Conservation (phyloP, 371 early-diverging fungal genomes). For the Rhizopus microsporus region DNA sequence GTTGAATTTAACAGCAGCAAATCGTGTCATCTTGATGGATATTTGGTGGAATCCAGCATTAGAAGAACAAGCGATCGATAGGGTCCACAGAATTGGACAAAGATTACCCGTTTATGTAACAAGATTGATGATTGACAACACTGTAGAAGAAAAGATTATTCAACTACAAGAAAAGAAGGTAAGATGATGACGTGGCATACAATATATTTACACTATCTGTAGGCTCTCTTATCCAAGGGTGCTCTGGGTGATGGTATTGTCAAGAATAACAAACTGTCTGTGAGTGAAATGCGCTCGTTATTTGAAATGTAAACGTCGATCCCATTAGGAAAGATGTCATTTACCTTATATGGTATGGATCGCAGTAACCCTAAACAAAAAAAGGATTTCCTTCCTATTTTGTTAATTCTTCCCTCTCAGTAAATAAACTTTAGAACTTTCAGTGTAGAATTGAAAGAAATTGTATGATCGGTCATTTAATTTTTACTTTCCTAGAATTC, state of each 20-base stretch:
- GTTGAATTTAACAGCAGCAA: slow-evolving; percentile 74
- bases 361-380: too few relatives aligned
- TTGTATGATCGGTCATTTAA: too few relatives aligned
- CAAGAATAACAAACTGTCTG: slow-evolving; percentile 41
- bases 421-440: too few relatives aligned
- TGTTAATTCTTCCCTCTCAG: too few relatives aligned
- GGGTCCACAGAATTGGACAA: slow-evolving; percentile 88
- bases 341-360: too few relatives aligned
- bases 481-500: too few relatives aligned
- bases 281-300: slow-evolving; percentile 43
- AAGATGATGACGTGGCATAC: neutral
- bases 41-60: slow-evolving; percentile 90
- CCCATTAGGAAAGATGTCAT: neutral
- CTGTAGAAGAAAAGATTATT: slow-evolving; percentile 68
- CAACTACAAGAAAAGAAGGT: slow-evolving; percentile 54
- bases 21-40: slow-evolving; percentile 74
- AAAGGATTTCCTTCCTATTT: too few relatives aligned
- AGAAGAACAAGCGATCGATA: slow-evolving; percentile 88
- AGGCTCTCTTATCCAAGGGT: slow-evolving; percentile 45
- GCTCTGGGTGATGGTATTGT: slow-evolving; percentile 46
- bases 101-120: slow-evolving; percentile 59
- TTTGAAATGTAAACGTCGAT: slow-evolving; percentile 23
- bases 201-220: neutral
- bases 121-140: slow-evolving; percentile 56
- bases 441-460: too few relatives aligned